These are phyloP conservation scores for Pachysandra terminalis DNA, from an alignment of 164 flowering plant genomes.

Conservation along the genomic window DNA sequence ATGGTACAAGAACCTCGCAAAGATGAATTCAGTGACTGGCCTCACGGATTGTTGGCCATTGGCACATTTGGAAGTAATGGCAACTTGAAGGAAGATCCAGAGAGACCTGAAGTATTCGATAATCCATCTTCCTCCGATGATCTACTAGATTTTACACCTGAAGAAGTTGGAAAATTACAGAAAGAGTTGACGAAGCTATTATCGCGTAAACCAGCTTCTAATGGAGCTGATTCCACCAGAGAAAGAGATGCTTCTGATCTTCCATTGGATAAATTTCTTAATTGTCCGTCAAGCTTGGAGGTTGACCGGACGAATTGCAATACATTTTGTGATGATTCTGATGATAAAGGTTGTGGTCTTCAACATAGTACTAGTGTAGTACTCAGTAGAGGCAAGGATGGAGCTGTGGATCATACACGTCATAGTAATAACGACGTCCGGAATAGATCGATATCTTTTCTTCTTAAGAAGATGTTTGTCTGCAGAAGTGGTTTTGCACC, in stretches of 20 bases:
- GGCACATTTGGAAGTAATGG: constrained; percentile 85
- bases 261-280: constrained; percentile 78
- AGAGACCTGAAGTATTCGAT: constrained; percentile 13
- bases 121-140: constrained; percentile 39
- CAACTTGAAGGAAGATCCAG: constrained; percentile 28
- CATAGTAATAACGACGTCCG: constrained; percentile 44
- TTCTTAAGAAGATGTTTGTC: constrained; percentile 67
- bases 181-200: constrained; percentile 51
- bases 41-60: constrained; percentile 69
- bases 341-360: constrained; percentile 24
- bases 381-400: constrained; percentile 56
- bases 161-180: constrained; percentile 75
- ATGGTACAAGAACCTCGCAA: constrained; percentile 39
- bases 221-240: constrained; percentile 10
- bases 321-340: no score
- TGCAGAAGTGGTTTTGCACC: constrained; percentile 54
- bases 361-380: constrained; percentile 51
- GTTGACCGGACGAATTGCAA: constrained; percentile 43
- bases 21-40: constrained; percentile 93
- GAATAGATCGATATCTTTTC: constrained; percentile 63
- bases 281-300: constrained; percentile 90
- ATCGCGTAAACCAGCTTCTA: constrained; percentile 41
- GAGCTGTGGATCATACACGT: constrained; percentile 39
- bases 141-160: constrained; percentile 61
- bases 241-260: constrained; percentile 34